Percentiles rank a stretch among this genome's conserved stretches.
These are phyloP conservation scores for Quercus wislizeni DNA, from an alignment of 306 rosid species.

Conservation along the genomic window DNA sequence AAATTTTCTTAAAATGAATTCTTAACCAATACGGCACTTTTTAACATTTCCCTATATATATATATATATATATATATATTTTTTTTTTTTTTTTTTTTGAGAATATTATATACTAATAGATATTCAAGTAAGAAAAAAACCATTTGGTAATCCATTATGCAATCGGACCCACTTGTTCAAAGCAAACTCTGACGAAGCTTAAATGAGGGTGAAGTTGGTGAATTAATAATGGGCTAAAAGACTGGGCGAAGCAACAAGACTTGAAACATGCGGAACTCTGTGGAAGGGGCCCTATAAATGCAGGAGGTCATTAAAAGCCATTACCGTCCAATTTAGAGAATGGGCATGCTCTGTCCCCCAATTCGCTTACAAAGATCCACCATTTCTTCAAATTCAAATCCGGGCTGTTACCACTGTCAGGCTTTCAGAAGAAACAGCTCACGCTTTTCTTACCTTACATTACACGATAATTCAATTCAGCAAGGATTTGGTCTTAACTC, in stretches of 20 bases:
- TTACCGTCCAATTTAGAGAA: not conserved
- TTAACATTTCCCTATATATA: too few species aligned
- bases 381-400: not conserved
- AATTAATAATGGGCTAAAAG: not conserved
- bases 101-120: too few species aligned
- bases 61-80: too few species aligned
- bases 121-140: too few species aligned
- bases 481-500: too few species aligned
- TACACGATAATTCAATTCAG: too few species aligned
- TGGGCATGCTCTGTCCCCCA: not conserved
- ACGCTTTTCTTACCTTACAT: too few species aligned
- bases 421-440: not conserved
- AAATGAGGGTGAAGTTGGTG: not conserved
- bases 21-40: too few species aligned
- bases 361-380: not conserved
- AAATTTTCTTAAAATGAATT: too few species aligned
- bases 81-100: too few species aligned
- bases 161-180: not conserved
- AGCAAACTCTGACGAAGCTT: not conserved
- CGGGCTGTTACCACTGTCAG: not conserved
- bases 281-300: not conserved
- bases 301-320: not conserved
- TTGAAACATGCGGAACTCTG: not conserved
- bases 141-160: not conserved
- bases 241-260: not conserved